Percentiles rank a stretch among this genome's conserved stretches.
phyloP scores from a whole-genome alignment of 805 yeast genomes.

The Starmera amethionina region DNA sequence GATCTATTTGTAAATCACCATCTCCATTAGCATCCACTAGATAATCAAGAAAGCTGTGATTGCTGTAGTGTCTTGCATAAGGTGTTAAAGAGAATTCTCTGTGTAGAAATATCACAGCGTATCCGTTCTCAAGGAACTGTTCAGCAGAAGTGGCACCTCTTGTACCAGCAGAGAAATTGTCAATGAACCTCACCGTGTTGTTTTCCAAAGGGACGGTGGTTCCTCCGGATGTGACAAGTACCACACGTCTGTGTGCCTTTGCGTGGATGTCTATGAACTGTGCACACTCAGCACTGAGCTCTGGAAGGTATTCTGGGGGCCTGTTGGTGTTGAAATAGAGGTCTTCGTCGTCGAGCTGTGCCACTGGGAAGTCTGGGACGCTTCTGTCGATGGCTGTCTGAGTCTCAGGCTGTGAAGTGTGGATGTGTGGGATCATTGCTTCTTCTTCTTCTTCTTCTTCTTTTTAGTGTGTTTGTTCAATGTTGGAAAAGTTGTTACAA shows the following conservation, averaged over 20 bases:
- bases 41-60: slow-evolving; percentile 79
- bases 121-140: slow-evolving; percentile 73
- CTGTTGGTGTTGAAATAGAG: slow-evolving; percentile 61
- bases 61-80: slow-evolving; percentile 82
- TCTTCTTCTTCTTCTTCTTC: not conserved
- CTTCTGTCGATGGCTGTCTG: slow-evolving; percentile 71
- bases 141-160: slow-evolving; percentile 97
- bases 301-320: slow-evolving; percentile 65
- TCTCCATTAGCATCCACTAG: slow-evolving; percentile 50
- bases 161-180: slow-evolving; percentile 95
- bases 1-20: slow-evolving; percentile 51
- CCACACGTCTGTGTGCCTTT: slow-evolving; percentile 40
- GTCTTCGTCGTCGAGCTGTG: slow-evolving; percentile 60
- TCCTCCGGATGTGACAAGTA: slow-evolving; percentile 90
- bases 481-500: too few relatives aligned
- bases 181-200: slow-evolving; percentile 93
- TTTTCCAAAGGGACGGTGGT: slow-evolving; percentile 96
- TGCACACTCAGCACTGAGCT: slow-evolving; percentile 44
- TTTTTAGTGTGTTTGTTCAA: too few relatives aligned
- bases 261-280: slow-evolving; percentile 54
- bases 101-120: slow-evolving; percentile 88
- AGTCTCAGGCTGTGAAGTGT: slow-evolving; percentile 64
- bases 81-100: slow-evolving; percentile 90
- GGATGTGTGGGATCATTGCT: slow-evolving; percentile 20
- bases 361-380: slow-evolving; percentile 71